A percentile compares a stretch with the other conserved stretches of the same genome.
phyloP scores from a whole-genome alignment of 768 basidiomycete genomes.

The Termitomyces sp. region DNA sequence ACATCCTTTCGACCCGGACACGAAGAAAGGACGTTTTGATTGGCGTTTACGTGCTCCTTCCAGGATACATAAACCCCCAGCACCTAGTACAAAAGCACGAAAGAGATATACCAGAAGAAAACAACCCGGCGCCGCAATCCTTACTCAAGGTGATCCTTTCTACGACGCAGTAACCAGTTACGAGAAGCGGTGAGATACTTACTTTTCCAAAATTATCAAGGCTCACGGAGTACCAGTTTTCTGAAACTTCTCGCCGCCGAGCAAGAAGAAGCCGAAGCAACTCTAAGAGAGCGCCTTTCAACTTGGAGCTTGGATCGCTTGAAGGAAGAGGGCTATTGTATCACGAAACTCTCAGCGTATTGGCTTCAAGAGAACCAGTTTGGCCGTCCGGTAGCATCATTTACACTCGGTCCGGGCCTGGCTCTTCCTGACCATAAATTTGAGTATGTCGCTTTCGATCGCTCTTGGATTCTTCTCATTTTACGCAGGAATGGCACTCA shows the following conservation, averaged over 20 bases:
- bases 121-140: conserved; percentile 25
- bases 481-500: conserved; percentile 62
- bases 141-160: conserved; percentile 33
- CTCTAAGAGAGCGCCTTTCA: conserved; percentile 56
- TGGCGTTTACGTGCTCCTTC: conserved; percentile 57
- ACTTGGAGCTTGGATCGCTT: conserved; percentile 61
- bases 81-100: conserved; percentile 4
- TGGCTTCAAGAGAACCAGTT: conserved; percentile 63
- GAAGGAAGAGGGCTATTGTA: conserved; percentile 64
- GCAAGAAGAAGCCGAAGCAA: conserved; percentile 56
- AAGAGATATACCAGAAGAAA: conserved; percentile 29
- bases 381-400: conserved; percentile 62
- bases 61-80: conserved; percentile 19
- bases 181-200: conserved; percentile 37
- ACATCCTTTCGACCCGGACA: conserved; percentile 5
- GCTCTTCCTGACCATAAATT: conserved; percentile 62
- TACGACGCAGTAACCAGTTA: conserved; percentile 50
- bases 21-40: conserved; percentile 40
- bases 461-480: background rate
- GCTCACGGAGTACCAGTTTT: conserved; percentile 26
- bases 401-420: conserved; percentile 58
- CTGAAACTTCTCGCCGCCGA: conserved; percentile 49
- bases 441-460: conserved; percentile 41
- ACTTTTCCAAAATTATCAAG: conserved; percentile 9
- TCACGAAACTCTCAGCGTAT: conserved; percentile 60